Evolutionary conservation across 768 basidiomycete species (phyloP).

Genomic region (Suillus decipiens): DNA sequence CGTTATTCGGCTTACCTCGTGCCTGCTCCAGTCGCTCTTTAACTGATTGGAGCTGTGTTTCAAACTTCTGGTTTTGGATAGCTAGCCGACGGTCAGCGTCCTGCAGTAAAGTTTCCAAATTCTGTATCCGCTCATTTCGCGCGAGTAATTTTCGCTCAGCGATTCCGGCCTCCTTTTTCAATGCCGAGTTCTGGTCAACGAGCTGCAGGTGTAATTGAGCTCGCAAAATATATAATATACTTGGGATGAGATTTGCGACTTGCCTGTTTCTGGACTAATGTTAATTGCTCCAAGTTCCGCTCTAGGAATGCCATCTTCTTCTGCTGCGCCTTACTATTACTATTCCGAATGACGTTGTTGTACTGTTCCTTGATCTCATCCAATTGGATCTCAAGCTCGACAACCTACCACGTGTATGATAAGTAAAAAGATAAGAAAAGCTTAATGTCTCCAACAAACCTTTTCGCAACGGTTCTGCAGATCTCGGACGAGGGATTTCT

Average conservation of each 20-base stretch:
- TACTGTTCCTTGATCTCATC: slow-evolving; percentile 99
- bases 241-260: slow-evolving; percentile 18
- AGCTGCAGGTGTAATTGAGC: slow-evolving; percentile 54
- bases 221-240: slow-evolving; percentile 11
- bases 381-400: slow-evolving; percentile 97
- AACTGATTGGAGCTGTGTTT: slow-evolving; percentile 88
- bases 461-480: slow-evolving; percentile 99
- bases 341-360: slow-evolving; percentile 96
- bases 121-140: slow-evolving; percentile 97
- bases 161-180: slow-evolving; percentile 97
- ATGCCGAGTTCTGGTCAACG: slow-evolving; percentile 94
- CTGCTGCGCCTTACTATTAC: slow-evolving; percentile 97
- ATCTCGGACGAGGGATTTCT: slow-evolving; percentile 98
- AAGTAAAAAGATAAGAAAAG: slow-evolving; percentile 10
- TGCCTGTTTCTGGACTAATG: slow-evolving; percentile 96
- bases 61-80: slow-evolving; percentile 95
- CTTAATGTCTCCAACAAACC: slow-evolving; percentile 44
- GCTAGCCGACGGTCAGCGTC: slow-evolving; percentile 92
- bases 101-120: slow-evolving; percentile 88
- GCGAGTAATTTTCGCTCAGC: slow-evolving; percentile 96
- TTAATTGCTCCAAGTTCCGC: slow-evolving; percentile 93
- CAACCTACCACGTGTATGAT: slow-evolving; percentile 61
- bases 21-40: slow-evolving; percentile 92
- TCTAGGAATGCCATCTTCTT: slow-evolving; percentile 99
- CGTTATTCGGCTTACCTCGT: slow-evolving; percentile 59